Evolutionary conservation across 768 basidiomycete species (phyloP).

Genomic region (Cubamyces lactineus): DNA sequence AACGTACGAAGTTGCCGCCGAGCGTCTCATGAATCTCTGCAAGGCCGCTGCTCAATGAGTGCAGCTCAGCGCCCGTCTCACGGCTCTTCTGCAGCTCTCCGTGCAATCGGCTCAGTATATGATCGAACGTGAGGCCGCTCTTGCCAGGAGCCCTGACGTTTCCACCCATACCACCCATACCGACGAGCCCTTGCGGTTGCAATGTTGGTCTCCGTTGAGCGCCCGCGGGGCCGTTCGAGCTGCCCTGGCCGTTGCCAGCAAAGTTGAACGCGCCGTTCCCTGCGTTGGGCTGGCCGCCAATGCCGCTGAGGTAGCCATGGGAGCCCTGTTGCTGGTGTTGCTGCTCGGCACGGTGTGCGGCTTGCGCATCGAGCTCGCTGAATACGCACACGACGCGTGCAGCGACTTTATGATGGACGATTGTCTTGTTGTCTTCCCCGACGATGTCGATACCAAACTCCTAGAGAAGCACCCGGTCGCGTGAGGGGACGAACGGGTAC

Average conservation of each 20-base stretch:
- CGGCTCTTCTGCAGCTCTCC: slow-evolving; percentile 94
- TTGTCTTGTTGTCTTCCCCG: slow-evolving; percentile 96
- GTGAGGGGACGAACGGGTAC: slow-evolving; percentile 18
- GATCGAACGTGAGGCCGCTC: slow-evolving; percentile 89
- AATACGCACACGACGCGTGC: slow-evolving; percentile 92
- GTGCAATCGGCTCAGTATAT: slow-evolving; percentile 86
- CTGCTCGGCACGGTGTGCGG: slow-evolving; percentile 71
- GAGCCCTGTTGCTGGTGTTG: slow-evolving; percentile 67
- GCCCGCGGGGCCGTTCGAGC: slow-evolving; percentile 35
- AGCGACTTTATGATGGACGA: slow-evolving; percentile 98
- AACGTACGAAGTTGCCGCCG: slow-evolving; percentile 75
- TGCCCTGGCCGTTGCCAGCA: slow-evolving; percentile 38
- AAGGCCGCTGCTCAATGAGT: slow-evolving; percentile 76
- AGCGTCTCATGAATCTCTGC: slow-evolving; percentile 91
- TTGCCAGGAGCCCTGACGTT: slow-evolving; percentile 75
- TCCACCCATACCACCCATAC: slow-evolving; percentile 79
- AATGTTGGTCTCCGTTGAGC: slow-evolving; percentile 58
- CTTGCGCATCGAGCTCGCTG: slow-evolving; percentile 79
- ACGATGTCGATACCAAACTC: slow-evolving; percentile 99
- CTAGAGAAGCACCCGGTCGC: slow-evolving; percentile 41
- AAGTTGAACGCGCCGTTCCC: slow-evolving; percentile 51
- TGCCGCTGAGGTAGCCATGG: slow-evolving; percentile 30
- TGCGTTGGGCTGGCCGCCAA: slow-evolving; percentile 39
- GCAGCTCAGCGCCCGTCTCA: slow-evolving; percentile 88
- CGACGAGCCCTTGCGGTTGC: slow-evolving; percentile 61